Evolutionary conservation across 768 basidiomycete species (phyloP).

Genomic region (Collybia nuda): DNA sequence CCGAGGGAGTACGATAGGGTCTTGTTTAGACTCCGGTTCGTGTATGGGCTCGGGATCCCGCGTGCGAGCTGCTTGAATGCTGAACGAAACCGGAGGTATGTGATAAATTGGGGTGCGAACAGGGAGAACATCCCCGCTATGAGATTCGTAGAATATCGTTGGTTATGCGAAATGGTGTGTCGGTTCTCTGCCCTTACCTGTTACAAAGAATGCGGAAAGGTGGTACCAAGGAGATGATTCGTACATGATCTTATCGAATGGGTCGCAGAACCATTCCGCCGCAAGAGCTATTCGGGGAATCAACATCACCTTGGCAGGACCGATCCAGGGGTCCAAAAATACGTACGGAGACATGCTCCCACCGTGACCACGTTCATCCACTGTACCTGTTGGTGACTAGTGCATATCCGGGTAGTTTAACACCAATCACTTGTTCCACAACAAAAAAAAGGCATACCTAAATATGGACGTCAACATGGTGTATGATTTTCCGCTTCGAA

Average conservation of each 20-base stretch:
- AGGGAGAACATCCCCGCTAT: conserved; percentile 11
- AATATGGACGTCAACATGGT: conserved; percentile 9
- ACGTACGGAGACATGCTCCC: conserved; percentile 6
- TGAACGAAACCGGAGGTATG: conserved; percentile 6
- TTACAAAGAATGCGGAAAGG: conserved; percentile 5
- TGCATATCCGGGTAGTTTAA: background rate
- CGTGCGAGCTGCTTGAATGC: conserved; percentile 7
- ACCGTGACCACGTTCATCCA: conserved; percentile 6
- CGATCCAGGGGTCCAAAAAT: background rate
- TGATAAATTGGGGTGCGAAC: conserved; percentile 4
- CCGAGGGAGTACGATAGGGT: conserved; percentile 6
- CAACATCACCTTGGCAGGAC: background rate
- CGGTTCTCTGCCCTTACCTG: conserved; percentile 1
- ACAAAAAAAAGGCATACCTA: background rate
- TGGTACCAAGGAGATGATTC: conserved; percentile 9
- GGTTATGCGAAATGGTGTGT: background rate
- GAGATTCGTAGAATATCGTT: background rate
- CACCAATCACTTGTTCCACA: too few relatives aligned
- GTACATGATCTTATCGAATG: background rate
- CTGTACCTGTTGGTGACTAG: conserved; percentile 7
- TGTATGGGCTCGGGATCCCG: conserved; percentile 7
- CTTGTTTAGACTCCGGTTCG: conserved; percentile 5
- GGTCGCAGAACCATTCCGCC: conserved; percentile 4
- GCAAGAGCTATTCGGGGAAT: conserved; percentile 1
- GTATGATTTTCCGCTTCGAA: conserved; percentile 7